These are phyloP conservation scores for Colletotrichum higginsianum DNA, from an alignment of 2,329 filamentous ascomycete genomes.

Conservation along the genomic window DNA sequence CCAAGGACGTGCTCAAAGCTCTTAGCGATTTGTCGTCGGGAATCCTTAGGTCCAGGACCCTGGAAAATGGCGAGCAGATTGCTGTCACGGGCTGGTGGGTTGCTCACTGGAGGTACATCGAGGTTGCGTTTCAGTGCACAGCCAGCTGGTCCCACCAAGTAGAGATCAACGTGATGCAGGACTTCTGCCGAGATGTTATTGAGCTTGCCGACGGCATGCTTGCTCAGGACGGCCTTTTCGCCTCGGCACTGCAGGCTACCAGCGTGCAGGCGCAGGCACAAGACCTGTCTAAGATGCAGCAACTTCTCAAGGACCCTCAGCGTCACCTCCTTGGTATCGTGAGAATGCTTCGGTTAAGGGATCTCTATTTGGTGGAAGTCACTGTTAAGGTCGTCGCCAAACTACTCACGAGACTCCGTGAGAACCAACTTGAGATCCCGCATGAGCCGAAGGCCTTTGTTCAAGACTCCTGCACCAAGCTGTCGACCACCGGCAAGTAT, in stretches of 20 bases:
- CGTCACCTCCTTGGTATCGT: conserved; percentile 78
- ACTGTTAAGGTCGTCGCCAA: conserved; percentile 88
- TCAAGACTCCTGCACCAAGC: conserved; percentile 76
- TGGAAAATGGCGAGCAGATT: conserved; percentile 74
- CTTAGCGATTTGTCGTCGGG: conserved; percentile 71
- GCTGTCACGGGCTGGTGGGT: conserved; percentile 86
- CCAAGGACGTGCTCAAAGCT: conserved; percentile 69
- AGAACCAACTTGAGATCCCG: conserved; percentile 81
- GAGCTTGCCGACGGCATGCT: conserved; percentile 91
- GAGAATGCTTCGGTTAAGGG: conserved; percentile 91
- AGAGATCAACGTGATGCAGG: conserved; percentile 85
- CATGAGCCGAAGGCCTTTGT: conserved; percentile 73
- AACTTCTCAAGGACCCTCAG: conserved; percentile 75
- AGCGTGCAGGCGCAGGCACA: conserved; percentile 36
- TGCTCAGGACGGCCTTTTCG: conserved; percentile 86
- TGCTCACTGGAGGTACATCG: conserved; percentile 85
- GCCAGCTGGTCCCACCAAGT: conserved; percentile 86
- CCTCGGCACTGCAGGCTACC: conserved; percentile 70
- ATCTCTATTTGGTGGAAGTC: conserved; percentile 86
- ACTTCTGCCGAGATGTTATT: conserved; percentile 96
- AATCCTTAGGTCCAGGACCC: conserved; percentile 66
- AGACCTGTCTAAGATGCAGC: conserved; percentile 54
- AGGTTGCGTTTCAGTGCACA: conserved; percentile 83
- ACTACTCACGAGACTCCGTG: conserved; percentile 84
- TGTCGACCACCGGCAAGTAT: conserved; percentile 65